Base-by-base conservation (phyloP, 495 filamentous ascomycete species). In the Penicillium lagena region DNA sequence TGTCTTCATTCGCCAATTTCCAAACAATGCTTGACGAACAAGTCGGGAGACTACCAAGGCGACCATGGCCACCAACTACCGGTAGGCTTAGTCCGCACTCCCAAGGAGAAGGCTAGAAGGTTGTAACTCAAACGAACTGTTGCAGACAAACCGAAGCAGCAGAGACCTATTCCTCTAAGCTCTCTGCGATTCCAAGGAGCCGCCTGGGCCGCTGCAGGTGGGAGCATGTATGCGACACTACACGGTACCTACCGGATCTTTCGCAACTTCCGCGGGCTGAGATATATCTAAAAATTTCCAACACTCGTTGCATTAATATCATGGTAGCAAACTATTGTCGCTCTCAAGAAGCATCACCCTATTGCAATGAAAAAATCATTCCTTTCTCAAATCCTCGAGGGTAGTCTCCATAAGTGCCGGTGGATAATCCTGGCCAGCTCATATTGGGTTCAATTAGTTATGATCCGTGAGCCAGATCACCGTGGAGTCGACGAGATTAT, bases 191-290 rank as follows among this genome's bases (percentile, higher is more conserved):
- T 49, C 17, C 63, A 67, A 34, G 53, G 59, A 0, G 45, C 61
- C 34, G 63, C 59, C 4, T 67, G 63, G 63, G 44, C 34, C 9
- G 54, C 55, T 4, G 63, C 59, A 8, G 63, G 61, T 17, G 63
- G 58, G 5, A 53, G 63, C 5, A 62, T 67, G 43, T 49, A 29
- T 2, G 59, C 63, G 2, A 67, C 63, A 0, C 44, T 67, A 22
- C 47, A 51, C 12, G 63, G 63, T 2, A 59, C 54, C 12, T 62
- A 58, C 42, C 47, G 41, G 34, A 59, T 64, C 31, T 53, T 64
- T 29, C 52, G 58, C 12, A 57, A 60, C 11, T 64, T 67, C 46
- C 52, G 63, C 11, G 47, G 42, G 15, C 42, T 67, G 9, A 57
- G 44, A 35, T 67, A 67, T 39, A 53, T 66, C 12, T 52, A 13